Evolutionary conservation across 1,284 basidiomycete genomes (phyloP).

Genomic region (Gastroboletus turbinatus): DNA sequence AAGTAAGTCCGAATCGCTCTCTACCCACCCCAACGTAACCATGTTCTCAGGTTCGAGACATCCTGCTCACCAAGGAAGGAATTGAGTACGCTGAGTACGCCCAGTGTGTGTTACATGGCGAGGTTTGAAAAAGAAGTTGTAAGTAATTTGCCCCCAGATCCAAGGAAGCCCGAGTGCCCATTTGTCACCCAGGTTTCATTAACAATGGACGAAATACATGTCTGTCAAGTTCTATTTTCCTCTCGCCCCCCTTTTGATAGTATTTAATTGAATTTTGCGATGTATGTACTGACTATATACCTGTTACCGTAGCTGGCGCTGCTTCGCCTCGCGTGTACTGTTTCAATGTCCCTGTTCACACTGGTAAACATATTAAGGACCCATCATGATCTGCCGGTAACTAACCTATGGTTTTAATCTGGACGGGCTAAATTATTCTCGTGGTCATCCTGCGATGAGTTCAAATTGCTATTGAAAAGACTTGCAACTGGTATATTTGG

Average conservation of each 20-base stretch:
- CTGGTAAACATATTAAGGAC: not conserved
- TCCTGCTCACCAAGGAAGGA: conserved; percentile 61
- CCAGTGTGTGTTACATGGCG: conserved; percentile 51
- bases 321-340: not conserved
- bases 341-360: not conserved
- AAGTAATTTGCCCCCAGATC: not conserved
- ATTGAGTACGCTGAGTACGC: conserved; percentile 42
- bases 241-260: not conserved
- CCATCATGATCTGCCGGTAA: not conserved
- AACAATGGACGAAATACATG: not conserved
- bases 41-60: conserved; percentile 63
- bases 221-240: not conserved
- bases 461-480: not conserved
- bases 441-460: not conserved
- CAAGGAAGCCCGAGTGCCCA: not conserved
- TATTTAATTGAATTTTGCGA: not conserved
- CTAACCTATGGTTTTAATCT: not conserved
- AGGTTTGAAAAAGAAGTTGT: conserved; percentile 35
- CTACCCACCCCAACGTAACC: not conserved
- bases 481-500: not conserved
- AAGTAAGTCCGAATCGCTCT: conserved; percentile 47
- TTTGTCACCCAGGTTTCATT: not conserved
- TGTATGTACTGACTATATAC: conserved; percentile 6
- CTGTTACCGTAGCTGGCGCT: not conserved
- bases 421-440: not conserved